Evolutionary conservation across 2,329 filamentous ascomycete species (phyloP).

Genomic region (Nemania bipapillata): DNA sequence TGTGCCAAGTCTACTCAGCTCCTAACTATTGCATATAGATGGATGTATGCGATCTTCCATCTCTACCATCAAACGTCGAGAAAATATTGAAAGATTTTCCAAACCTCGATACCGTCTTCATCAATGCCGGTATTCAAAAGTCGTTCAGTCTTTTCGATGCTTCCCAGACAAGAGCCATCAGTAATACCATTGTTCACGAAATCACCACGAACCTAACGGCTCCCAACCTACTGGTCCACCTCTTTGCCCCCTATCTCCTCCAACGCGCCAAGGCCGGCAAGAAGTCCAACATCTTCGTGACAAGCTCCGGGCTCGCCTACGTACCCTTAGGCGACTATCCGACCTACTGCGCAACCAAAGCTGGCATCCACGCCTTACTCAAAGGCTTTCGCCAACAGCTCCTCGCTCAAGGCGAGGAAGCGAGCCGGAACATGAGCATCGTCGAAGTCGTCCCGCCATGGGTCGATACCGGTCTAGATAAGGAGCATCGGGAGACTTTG

Average conservation of each 20-base stretch:
- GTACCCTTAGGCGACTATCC: slow-evolving; percentile 48
- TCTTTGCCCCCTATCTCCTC: background rate
- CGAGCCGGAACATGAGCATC: slow-evolving; percentile 48
- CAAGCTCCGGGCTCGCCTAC: slow-evolving; percentile 48
- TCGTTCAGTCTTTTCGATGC: slow-evolving; percentile 4
- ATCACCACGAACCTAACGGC: slow-evolving; percentile 8
- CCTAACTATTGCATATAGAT: slow-evolving; percentile 17
- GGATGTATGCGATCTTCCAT: slow-evolving; percentile 25
- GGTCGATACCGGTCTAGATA: slow-evolving; percentile 52
- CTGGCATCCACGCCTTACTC: slow-evolving; percentile 48
- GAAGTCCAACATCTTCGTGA: slow-evolving; percentile 47
- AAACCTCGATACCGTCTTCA: slow-evolving; percentile 7
- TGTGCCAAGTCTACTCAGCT: too few species aligned
- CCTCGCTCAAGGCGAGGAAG: slow-evolving; percentile 37
- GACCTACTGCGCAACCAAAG: slow-evolving; percentile 51
- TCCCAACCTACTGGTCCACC: background rate
- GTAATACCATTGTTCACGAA: background rate
- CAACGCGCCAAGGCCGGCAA: background rate
- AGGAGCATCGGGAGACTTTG: slow-evolving; percentile 42
- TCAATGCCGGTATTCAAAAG: slow-evolving; percentile 1
- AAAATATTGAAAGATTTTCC: slow-evolving; percentile 5
- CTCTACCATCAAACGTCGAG: background rate
- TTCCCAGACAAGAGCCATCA: background rate
- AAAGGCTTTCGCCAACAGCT: slow-evolving; percentile 47
- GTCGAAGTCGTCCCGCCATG: slow-evolving; percentile 54